Evolutionary conservation across 176 grass and related monocot genomes (phyloP).

Genomic region (Paspalum vaginatum): DNA sequence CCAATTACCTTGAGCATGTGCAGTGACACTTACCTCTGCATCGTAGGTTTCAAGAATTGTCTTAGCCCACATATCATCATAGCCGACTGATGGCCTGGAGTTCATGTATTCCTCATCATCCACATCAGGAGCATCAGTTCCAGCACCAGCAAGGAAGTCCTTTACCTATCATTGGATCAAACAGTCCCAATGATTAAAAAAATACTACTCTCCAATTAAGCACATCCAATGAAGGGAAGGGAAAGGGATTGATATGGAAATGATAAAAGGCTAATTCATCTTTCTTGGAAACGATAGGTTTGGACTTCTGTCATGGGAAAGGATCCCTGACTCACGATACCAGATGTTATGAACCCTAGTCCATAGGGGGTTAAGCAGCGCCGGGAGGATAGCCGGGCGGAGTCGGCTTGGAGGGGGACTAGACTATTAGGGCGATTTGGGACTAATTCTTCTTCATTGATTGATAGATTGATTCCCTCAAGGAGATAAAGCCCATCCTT

Average conservation of each 20-base stretch:
- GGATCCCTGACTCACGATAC: too few species aligned
- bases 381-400: too few species aligned
- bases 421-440: too few species aligned
- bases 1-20: constrained; percentile 21
- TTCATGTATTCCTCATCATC: constrained; percentile 95
- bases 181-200: constrained; percentile 22
- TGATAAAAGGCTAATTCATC: not conserved
- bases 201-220: constrained; percentile 16
- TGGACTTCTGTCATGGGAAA: too few species aligned
- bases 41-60: constrained; percentile 95
- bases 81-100: constrained; percentile 90
- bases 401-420: too few species aligned
- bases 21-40: constrained; percentile 66
- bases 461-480: too few species aligned
- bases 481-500: too few species aligned
- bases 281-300: not conserved
- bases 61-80: constrained; percentile 99
- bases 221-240: constrained; percentile 25
- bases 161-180: constrained; percentile 73
- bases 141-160: constrained; percentile 97
- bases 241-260: constrained; percentile 11
- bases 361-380: too few species aligned
- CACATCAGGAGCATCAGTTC: constrained; percentile 99
- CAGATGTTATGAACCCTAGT: too few species aligned
- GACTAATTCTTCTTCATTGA: too few species aligned